Conservation (phyloP, 73 alveolate species). For the Paramecium octaurelia region DNA sequence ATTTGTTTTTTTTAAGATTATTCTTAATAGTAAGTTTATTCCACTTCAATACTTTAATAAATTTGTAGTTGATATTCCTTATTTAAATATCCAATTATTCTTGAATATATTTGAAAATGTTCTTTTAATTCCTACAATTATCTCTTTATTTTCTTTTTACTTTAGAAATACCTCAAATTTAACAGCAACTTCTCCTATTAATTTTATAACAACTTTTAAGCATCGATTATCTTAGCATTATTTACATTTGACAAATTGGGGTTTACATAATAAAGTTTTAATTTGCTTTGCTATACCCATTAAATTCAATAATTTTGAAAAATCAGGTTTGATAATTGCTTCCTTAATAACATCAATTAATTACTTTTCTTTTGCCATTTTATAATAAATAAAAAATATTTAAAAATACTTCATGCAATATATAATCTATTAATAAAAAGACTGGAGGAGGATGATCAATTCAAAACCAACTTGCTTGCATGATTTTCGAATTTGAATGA, state of each 20-base stretch:
- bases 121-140: too few relatives aligned
- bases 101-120: conserved; percentile 2
- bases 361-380: not conserved
- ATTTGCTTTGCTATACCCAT: not conserved
- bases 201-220: conserved; percentile 18
- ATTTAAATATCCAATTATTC: not conserved
- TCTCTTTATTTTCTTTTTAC: too few relatives aligned
- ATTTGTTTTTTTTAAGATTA: not conserved
- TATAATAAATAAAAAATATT: not conserved
- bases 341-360: not conserved
- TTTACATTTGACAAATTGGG: conserved; percentile 22
- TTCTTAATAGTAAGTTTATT: too few relatives aligned
- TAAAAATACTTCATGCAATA: not conserved
- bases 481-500: too few relatives aligned
- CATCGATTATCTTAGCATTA: conserved; percentile 35
- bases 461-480: too few relatives aligned
- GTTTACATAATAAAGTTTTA: conserved; percentile 33
- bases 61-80: not conserved
- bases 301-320: conserved; percentile 38
- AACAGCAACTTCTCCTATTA: conserved; percentile 46
- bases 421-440: too few relatives aligned
- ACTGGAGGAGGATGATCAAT: too few relatives aligned
- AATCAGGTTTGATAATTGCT: not conserved
- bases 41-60: not conserved
- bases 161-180: conserved; percentile 37